Percentiles rank a stretch among this genome's conserved stretches.
Evolutionary conservation across 352 stramenopile genomes (phyloP).

Genomic region (Pythium chondricola): DNA sequence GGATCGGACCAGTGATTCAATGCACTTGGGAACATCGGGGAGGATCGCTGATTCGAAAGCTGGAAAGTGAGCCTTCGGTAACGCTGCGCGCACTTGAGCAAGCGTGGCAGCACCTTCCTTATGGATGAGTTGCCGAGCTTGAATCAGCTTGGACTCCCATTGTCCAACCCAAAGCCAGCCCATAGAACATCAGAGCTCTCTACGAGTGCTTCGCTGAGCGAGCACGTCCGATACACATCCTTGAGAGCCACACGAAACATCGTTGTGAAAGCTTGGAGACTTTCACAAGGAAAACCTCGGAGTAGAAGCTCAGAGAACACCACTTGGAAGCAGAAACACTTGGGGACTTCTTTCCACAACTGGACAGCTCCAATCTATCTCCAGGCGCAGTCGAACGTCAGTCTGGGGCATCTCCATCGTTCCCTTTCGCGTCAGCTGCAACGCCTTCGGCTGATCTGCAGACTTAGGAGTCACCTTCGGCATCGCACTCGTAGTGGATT

Average conservation of each 20-base stretch:
- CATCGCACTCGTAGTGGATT: too few species aligned
- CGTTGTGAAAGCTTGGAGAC: constrained; percentile 8
- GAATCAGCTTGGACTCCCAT: constrained; percentile 20
- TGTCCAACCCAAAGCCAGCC: constrained; percentile 14
- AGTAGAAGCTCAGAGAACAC: constrained; percentile 22
- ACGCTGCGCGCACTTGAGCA: neutral
- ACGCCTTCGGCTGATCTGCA: neutral
- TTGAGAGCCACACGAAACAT: constrained; percentile 11
- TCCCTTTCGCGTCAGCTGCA: neutral
- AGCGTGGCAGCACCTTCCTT: neutral
- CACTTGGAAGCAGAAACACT: constrained; percentile 13
- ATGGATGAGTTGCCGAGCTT: constrained; percentile 8
- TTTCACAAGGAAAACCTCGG: constrained; percentile 7
- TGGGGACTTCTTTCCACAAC: constrained; percentile 1
- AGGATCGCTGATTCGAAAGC: neutral
- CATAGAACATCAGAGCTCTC: constrained; percentile 17
- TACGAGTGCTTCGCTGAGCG: constrained; percentile 8
- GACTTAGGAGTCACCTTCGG: neutral
- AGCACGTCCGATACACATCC: constrained; percentile 15
- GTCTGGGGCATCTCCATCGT: constrained; percentile 2
- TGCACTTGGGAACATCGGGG: neutral
- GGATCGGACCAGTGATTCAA: constrained; percentile 7
- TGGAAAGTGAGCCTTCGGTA: constrained; percentile 4
- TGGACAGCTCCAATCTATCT: neutral
- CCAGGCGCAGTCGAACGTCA: constrained; percentile 10